A percentile compares a stretch with the other conserved stretches of the same genome.
These are phyloP conservation scores for Diaporthe ilicicola DNA, from an alignment of 2,329 filamentous ascomycete genomes.

Conservation along the genomic window DNA sequence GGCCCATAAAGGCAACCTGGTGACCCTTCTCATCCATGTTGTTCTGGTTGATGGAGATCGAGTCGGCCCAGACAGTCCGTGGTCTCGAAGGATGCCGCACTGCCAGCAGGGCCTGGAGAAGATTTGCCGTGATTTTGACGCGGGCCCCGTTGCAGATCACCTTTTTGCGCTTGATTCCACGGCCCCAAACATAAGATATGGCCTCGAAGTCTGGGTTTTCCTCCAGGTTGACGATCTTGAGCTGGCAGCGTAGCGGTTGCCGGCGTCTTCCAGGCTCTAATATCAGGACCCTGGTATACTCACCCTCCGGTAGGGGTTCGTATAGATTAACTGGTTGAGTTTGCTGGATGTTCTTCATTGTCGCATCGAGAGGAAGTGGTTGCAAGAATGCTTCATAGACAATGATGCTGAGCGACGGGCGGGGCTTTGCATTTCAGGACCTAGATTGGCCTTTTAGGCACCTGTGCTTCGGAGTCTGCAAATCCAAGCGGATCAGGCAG, in stretches of 20 bases:
- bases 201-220: not conserved
- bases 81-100: not conserved
- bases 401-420: not conserved
- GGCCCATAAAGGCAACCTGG: constrained; percentile 10
- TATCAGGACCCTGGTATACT: not conserved
- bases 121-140: not conserved
- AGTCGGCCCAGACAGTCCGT: not conserved
- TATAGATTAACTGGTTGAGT: not conserved
- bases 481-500: not conserved
- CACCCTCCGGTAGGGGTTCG: not conserved
- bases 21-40: not conserved
- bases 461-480: not conserved
- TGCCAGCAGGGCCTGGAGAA: not conserved
- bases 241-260: not conserved
- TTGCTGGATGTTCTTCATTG: not conserved
- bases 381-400: too few species aligned
- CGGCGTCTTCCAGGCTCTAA: not conserved
- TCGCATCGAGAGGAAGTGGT: not conserved
- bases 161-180: not conserved
- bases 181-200: constrained; percentile 17
- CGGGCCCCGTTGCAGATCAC: not conserved
- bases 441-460: not conserved
- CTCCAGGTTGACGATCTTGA: constrained; percentile 3
- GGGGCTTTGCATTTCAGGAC: not conserved
- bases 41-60: constrained; percentile 9